phyloP scores from a whole-genome alignment of 2,329 filamentous ascomycete species.

The Aurifilum marmelostoma region DNA sequence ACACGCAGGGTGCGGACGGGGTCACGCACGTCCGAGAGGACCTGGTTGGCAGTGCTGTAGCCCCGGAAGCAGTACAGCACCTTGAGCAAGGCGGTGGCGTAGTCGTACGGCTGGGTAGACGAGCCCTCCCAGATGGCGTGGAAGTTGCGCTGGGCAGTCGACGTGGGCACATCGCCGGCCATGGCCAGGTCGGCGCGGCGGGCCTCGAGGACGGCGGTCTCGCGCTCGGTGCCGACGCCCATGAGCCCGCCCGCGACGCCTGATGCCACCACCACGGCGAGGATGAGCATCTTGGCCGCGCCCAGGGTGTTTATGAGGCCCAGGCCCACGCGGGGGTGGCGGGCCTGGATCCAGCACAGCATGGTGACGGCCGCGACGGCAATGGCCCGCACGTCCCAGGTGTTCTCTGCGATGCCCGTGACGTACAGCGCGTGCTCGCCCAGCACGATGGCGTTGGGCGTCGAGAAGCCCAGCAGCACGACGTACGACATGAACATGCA shows the following conservation, averaged over 20 bases:
- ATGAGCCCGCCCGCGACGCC: constrained; percentile 43
- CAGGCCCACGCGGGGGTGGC: constrained; percentile 50
- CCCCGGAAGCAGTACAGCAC: constrained; percentile 60
- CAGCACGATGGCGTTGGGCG: constrained; percentile 56
- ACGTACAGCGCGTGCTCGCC: constrained; percentile 56
- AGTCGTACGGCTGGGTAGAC: constrained; percentile 46
- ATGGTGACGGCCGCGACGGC: constrained; percentile 51
- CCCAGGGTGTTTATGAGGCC: constrained; percentile 53
- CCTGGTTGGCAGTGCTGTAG: constrained; percentile 59
- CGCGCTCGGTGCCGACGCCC: constrained; percentile 36
- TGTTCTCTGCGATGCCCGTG: constrained; percentile 41
- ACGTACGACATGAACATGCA: constrained; percentile 57
- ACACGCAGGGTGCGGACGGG: constrained; percentile 61
- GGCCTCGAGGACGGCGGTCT: constrained; percentile 24
- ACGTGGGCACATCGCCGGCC: constrained; percentile 32
- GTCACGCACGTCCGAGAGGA: constrained; percentile 59
- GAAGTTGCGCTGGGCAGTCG: constrained; percentile 46
- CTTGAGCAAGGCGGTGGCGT: constrained; percentile 56
- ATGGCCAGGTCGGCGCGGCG: constrained; percentile 33
- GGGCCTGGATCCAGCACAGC: constrained; percentile 51
- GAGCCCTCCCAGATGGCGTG: constrained; percentile 44
- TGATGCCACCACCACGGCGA: constrained; percentile 49
- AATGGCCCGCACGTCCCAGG: constrained; percentile 54
- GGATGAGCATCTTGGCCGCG: constrained; percentile 52
- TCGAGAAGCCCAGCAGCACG: constrained; percentile 54